Evolutionary conservation across 2,329 filamentous ascomycete species (phyloP), one percentile per base, ranked within the genome.

Genomic region (Elsinoe necatrix): DNA sequence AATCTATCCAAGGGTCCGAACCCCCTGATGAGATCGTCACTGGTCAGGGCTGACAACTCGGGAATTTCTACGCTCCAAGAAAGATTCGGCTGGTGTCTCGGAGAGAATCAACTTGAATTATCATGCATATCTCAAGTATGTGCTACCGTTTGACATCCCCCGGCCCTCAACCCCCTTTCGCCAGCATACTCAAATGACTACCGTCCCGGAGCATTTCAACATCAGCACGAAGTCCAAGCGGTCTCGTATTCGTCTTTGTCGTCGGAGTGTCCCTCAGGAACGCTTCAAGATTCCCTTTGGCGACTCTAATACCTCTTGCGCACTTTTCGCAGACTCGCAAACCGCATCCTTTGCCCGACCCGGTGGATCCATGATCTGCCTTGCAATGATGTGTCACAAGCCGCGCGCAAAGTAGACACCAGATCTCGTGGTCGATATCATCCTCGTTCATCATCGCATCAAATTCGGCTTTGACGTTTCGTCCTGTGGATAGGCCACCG

Each of bases 391-490:
- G 71, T 2, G 65, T 66, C 0, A 73, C 74, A 1, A 71, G 67
- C 9, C 63, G 63, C 2, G 68, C 67, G 54, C 75, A 77, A 1
- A 77, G 48, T 3, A 65, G 65, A 59, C 75, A 77, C 69, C 71
- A 75, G 16, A 37, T 3, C 4, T 37, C 14, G 4, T 11, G 62
- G 63, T 66, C 58, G 23, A 50, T 11, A 8, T 57, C 41, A 8
- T 50, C 34, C 9, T 60, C 60, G 18, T 59, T 47, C 34, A 63
- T 59, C 8, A 67, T 42, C 1, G 57, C 56, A 0, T 58, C 39
- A 20, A 66, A 66, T 0, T 71, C 70, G 1, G 57, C 60, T 1
- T 57, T 56, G 3, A 66, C 62, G 45, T 68, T 62, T 62, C 1
- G 56, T 60, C 8, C 42, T 43, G 7, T 45, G 12, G 27, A 62